These are phyloP conservation scores for Alloascoidea hylecoeti DNA, from an alignment of 805 yeast species.

Conservation along the genomic window DNA sequence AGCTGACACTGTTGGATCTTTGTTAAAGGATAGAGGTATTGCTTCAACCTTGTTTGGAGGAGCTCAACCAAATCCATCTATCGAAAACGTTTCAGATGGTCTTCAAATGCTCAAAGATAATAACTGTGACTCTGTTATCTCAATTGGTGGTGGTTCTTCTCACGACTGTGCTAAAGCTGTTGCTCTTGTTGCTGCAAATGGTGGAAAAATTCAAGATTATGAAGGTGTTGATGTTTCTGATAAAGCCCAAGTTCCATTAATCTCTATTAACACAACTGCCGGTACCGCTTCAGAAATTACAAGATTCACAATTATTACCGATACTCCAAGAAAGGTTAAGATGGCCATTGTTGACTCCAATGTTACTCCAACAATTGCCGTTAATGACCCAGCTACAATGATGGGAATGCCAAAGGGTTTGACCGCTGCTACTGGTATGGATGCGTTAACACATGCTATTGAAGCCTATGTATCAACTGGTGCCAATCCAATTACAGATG, in stretches of 20 bases:
- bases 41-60: neutral
- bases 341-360: slow-evolving; percentile 14
- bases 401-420: slow-evolving; percentile 12
- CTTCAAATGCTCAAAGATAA: slow-evolving; percentile 9
- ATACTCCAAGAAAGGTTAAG: slow-evolving; percentile 11
- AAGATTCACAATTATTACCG: slow-evolving; percentile 12
- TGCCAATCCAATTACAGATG: slow-evolving; percentile 13
- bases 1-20: slow-evolving; percentile 11
- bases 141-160: slow-evolving; percentile 15
- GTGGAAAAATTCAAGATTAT: slow-evolving; percentile 13
- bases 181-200: slow-evolving; percentile 13
- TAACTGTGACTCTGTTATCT: slow-evolving; percentile 10
- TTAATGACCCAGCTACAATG: slow-evolving; percentile 13
- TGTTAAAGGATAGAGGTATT: slow-evolving; percentile 10
- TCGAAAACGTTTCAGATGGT: slow-evolving; percentile 10
- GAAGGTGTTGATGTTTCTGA: slow-evolving; percentile 12
- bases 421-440: slow-evolving; percentile 14
- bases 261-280: slow-evolving; percentile 14
- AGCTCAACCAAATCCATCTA: slow-evolving; percentile 12
- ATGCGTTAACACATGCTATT: slow-evolving; percentile 13
- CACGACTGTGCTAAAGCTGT: slow-evolving; percentile 14
- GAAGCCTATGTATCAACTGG: slow-evolving; percentile 14
- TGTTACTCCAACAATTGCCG: slow-evolving; percentile 12
- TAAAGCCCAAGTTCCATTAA: slow-evolving; percentile 9
- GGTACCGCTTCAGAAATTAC: slow-evolving; percentile 15